phyloP scores from a whole-genome alignment of 495 filamentous ascomycete genomes.

The Penicillium tannophilum region DNA sequence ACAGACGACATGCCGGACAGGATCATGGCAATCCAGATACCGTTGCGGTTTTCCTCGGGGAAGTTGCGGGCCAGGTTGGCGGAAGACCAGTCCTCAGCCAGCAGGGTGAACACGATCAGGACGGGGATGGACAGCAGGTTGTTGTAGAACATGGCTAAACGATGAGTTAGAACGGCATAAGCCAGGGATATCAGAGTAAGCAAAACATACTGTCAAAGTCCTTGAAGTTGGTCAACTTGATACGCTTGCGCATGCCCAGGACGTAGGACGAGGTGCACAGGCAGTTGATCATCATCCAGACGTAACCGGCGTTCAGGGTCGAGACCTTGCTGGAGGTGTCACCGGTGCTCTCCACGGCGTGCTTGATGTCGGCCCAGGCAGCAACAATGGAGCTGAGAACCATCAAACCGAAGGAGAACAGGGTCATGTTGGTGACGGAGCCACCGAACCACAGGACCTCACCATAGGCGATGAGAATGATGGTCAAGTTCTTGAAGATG shows the following conservation, averaged over 20 bases:
- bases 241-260: constrained; percentile 94
- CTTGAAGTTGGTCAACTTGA: constrained; percentile 99
- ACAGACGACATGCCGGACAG: constrained; percentile 92
- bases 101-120: constrained; percentile 76
- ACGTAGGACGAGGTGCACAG: constrained; percentile 92
- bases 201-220: constrained; percentile 91
- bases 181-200: neutral
- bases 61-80: constrained; percentile 87
- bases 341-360: constrained; percentile 63
- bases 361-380: constrained; percentile 96
- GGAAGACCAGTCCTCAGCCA: constrained; percentile 90
- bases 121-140: constrained; percentile 97
- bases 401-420: constrained; percentile 98
- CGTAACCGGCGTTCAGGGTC: constrained; percentile 92
- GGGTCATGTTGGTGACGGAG: constrained; percentile 80
- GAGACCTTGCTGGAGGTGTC: constrained; percentile 76
- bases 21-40: constrained; percentile 82
- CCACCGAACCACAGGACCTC: constrained; percentile 99
- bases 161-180: constrained; percentile 1
- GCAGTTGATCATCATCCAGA: constrained; percentile 98
- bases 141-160: constrained; percentile 98
- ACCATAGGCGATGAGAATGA: constrained; percentile 97
- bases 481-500: constrained; percentile 99
- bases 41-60: constrained; percentile 72
- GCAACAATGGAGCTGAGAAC: constrained; percentile 93